Evolutionary conservation across 306 rosid species (phyloP).

Genomic region (Benincasa hispida): DNA sequence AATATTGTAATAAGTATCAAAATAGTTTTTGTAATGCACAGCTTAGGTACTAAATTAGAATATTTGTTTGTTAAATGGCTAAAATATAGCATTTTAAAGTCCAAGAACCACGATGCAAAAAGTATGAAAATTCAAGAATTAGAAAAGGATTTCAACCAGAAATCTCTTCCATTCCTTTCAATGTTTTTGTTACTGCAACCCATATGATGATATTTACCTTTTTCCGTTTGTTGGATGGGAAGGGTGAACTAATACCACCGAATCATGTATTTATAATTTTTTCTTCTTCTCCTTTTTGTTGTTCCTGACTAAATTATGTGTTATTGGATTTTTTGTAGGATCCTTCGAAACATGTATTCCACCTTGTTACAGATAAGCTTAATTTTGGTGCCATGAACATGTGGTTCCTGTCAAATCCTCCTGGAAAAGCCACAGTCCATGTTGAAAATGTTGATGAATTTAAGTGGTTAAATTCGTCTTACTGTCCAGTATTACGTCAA

Average conservation of each 20-base stretch:
- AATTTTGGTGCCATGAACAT: conserved; percentile 98
- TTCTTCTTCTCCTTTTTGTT: background rate
- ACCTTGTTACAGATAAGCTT: conserved; percentile 90
- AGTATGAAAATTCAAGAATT: background rate
- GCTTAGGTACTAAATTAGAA: background rate
- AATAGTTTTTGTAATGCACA: background rate
- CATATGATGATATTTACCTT: background rate
- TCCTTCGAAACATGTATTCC: conserved; percentile 91
- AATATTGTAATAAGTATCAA: background rate
- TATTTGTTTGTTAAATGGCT: background rate
- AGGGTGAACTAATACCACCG: background rate
- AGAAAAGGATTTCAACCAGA: background rate
- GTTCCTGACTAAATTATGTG: conserved; percentile 6
- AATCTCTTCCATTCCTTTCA: background rate
- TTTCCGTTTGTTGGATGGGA: background rate
- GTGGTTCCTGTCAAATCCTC: conserved; percentile 98
- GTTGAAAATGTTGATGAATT: conserved; percentile 94
- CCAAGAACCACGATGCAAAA: background rate
- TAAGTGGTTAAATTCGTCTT: conserved; percentile 93
- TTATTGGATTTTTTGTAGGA: conserved; percentile 47
- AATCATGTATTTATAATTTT: background rate
- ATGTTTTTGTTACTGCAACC: background rate
- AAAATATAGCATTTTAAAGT: background rate
- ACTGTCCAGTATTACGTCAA: conserved; percentile 90
- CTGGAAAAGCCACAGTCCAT: conserved; percentile 90